Base-by-base conservation (phyloP, 2,329 filamentous ascomycete species). In the Hypoxylon sp. region DNA sequence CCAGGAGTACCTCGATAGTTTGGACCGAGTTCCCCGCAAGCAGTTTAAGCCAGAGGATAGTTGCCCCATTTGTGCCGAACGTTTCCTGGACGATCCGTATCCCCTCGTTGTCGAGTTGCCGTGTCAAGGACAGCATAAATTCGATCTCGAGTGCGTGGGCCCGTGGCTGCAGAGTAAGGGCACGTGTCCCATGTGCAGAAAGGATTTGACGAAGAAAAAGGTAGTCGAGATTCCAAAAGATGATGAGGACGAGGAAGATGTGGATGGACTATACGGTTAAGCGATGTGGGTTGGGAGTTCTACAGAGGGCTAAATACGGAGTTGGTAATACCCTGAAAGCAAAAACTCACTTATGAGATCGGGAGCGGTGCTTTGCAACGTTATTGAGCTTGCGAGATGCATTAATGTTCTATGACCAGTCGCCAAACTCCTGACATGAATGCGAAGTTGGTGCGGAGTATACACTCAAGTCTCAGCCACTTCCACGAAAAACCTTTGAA, bases 111-210 rank as follows among this genome's bases (percentile, higher is more conserved):
- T 90, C 27, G 83, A 88, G 80, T 80, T 91, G 73, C 88, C 88
- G 41, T 91, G 88, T 74, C 81, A 87, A 71, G 81, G 80, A 30
- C 79, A 76, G 41, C 88, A 91, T 75, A 79, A 78, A 52, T 90
- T 89, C 74, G 88, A 91, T 72, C 77, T 90, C n/a, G 88, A 91
- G 78, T 91, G 88, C 72, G 87, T 90, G 1, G 85, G 83, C 2
- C 88, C 88, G 5, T 91, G 88, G 88, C 75, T 91, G 74, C 79
- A 84, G 75, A 83, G 86, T 72, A 88, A 90, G 77, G 88, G 88
- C 37, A 89, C 82, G 30, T 90, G 88, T 74, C 88, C 88, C 39
- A 81, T 90, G 79, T 90, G 88, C 75, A 79, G 88, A 64, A 83
- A 85, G 74, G 86, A 88, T 72, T 77, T 90, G 78, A 83, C 81